A percentile compares a stretch with the other conserved stretches of the same genome.
Conservation (phyloP, 257 asterid species). For the Solanum lycopersicoides region DNA sequence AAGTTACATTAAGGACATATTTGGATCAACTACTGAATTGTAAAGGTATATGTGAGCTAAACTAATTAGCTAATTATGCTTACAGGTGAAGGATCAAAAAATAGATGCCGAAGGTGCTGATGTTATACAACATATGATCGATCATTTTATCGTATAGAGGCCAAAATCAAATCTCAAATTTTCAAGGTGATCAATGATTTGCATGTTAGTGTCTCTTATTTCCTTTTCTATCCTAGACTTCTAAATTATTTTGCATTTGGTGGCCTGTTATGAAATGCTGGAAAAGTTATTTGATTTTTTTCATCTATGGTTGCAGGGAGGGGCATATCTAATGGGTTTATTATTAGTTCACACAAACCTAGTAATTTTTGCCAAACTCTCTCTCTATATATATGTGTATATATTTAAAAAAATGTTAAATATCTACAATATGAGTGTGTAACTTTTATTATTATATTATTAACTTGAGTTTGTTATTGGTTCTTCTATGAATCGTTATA, state of each 20-base stretch:
- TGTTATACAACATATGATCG: conserved; percentile 86
- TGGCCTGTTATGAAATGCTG: not conserved
- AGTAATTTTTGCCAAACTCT: not conserved
- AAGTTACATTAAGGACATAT: not conserved
- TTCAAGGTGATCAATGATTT: not conserved
- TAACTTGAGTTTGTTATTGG: not conserved
- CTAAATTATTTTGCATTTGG: not conserved
- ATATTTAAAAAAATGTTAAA: not conserved
- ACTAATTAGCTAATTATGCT: not conserved
- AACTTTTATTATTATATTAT: not conserved
- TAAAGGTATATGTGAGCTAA: not conserved
- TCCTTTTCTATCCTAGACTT: not conserved
- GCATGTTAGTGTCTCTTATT: not conserved
- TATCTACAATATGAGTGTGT: not conserved
- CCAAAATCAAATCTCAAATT: not conserved
- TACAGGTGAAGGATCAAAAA: conserved; percentile 68
- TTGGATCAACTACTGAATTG: not conserved
- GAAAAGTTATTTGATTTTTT: not conserved
- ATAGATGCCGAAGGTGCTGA: conserved; percentile 85
- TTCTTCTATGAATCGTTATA: not conserved
- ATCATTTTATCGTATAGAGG: conserved; percentile 50
- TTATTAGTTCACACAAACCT: not conserved
- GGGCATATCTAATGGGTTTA: not conserved
- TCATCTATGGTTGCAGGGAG: not conserved
- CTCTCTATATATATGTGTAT: not conserved